phyloP scores from a whole-genome alignment of 352 stramenopile genomes.

The Phytophthora sansomeana region DNA sequence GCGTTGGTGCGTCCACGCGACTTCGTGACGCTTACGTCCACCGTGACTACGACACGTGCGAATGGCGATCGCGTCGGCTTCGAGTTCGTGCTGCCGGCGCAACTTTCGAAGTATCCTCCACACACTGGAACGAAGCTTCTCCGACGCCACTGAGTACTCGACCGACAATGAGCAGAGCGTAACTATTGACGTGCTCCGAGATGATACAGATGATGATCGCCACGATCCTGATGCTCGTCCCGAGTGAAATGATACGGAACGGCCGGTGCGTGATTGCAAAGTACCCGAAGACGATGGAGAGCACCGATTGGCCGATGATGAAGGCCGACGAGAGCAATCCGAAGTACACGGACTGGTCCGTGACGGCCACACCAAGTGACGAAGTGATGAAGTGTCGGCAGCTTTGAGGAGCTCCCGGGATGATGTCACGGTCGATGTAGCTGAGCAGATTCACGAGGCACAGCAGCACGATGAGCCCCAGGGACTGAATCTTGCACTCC shows the following conservation, averaged over 20 bases:
- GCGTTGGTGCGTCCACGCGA: no score
- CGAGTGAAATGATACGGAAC: constrained; percentile 81
- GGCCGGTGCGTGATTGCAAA: constrained; percentile 74
- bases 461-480: constrained; percentile 75
- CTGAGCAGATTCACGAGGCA: constrained; percentile 93
- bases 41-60: no score
- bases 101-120: no score
- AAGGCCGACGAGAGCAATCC: constrained; percentile 85
- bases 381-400: constrained; percentile 84
- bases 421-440: constrained; percentile 95
- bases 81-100: no score
- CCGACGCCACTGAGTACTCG: constrained; percentile 82
- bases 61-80: no score
- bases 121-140: constrained; percentile 88
- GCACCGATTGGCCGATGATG: constrained; percentile 89
- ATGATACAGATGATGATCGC: constrained; percentile 75
- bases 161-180: constrained; percentile 77
- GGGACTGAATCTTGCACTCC: constrained; percentile 32
- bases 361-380: constrained; percentile 45
- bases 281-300: constrained; percentile 84
- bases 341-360: constrained; percentile 60
- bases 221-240: constrained; percentile 81
- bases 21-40: no score
- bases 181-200: constrained; percentile 65
- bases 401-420: constrained; percentile 80